phyloP scores from a whole-genome alignment of 2,329 filamentous ascomycete genomes.

The Pseudogymnoascus sp. region DNA sequence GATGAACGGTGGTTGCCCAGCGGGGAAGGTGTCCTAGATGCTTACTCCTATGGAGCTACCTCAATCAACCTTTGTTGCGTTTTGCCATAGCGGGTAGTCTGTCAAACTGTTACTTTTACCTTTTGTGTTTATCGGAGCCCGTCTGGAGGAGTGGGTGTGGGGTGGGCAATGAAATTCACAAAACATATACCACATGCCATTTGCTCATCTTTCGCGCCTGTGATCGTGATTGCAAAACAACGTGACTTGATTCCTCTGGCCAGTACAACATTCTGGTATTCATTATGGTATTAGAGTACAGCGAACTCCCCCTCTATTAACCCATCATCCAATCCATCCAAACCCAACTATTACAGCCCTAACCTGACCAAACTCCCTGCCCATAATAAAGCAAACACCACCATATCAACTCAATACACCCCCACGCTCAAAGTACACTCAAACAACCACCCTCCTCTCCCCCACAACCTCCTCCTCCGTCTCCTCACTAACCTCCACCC shows the following conservation, averaged over 20 bases:
- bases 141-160: slow-evolving; percentile 11
- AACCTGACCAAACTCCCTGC: background rate
- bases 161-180: slow-evolving; percentile 10
- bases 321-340: background rate
- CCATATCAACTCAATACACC: background rate
- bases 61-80: slow-evolving; percentile 6
- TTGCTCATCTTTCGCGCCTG: background rate
- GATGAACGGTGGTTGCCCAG: background rate
- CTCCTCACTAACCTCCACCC: background rate
- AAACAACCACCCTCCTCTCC: background rate
- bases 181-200: slow-evolving; percentile 18
- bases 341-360: background rate
- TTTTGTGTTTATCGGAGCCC: slow-evolving; percentile 15
- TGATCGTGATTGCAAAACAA: background rate
- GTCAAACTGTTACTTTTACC: slow-evolving; percentile 9
- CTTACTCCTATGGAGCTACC: background rate
- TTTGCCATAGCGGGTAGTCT: slow-evolving; percentile 26
- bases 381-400: background rate
- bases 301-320: background rate
- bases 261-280: background rate
- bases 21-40: background rate
- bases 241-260: background rate
- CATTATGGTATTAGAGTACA: background rate
- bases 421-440: background rate
- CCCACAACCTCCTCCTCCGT: background rate